Evolutionary conservation across 768 basidiomycete genomes (phyloP).

Genomic region (Rhizopogon roseolus): DNA sequence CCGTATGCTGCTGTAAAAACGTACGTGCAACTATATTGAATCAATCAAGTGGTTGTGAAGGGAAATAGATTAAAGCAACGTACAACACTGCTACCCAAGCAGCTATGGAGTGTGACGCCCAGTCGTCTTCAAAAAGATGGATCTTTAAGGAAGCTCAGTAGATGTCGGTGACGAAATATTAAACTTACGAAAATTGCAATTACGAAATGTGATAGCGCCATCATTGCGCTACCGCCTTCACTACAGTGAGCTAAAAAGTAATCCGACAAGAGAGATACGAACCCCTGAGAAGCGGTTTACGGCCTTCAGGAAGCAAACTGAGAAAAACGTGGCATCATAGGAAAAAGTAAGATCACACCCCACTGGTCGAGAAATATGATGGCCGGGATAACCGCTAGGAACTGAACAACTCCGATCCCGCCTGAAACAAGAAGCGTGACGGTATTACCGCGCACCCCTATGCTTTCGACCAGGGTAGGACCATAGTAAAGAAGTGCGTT

Average conservation of each 20-base stretch:
- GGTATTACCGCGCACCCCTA: slow-evolving; percentile 59
- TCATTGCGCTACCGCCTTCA: slow-evolving; percentile 53
- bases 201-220: slow-evolving; percentile 59
- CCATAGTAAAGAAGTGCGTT: slow-evolving; percentile 84
- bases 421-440: slow-evolving; percentile 67
- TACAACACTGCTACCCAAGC: slow-evolving; percentile 71
- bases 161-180: too few relatives aligned
- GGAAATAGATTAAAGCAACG: slow-evolving; percentile 14
- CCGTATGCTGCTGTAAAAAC: slow-evolving; percentile 76
- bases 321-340: neutral
- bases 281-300: slow-evolving; percentile 60
- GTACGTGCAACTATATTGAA: slow-evolving; percentile 53
- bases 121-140: slow-evolving; percentile 44
- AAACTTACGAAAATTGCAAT: slow-evolving; percentile 57
- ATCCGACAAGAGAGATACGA: neutral
- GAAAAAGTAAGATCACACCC: slow-evolving; percentile 33
- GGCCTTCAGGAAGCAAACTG: slow-evolving; percentile 33
- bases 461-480: slow-evolving; percentile 59
- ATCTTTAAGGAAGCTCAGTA: slow-evolving; percentile 29
- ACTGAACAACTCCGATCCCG: slow-evolving; percentile 75
- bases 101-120: slow-evolving; percentile 51
- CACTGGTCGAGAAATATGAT: slow-evolving; percentile 65
- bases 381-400: slow-evolving; percentile 69
- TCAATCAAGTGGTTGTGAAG: neutral
- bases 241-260: neutral